Percentiles rank a stretch among this genome's conserved stretches.
Conservation (phyloP, 176 grass and related monocot genomes). For the Lolium rigidum region DNA sequence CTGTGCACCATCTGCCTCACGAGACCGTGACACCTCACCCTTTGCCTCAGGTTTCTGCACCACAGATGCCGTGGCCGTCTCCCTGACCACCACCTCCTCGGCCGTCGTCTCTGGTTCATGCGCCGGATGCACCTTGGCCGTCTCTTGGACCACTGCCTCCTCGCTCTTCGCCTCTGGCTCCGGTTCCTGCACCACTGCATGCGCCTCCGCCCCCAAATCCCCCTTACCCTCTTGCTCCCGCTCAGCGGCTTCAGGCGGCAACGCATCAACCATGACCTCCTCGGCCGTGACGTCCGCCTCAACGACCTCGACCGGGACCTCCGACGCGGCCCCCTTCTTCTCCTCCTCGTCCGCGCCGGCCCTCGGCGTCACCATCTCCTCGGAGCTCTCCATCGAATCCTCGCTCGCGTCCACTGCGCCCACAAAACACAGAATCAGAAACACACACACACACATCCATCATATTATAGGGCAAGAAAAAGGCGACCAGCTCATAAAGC, state of each 20-base stretch:
- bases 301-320: slow-evolving; percentile 39
- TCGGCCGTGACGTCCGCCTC: slow-evolving; percentile 18
- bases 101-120: slow-evolving; percentile 42
- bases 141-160: slow-evolving; percentile 23
- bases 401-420: slow-evolving; percentile 55
- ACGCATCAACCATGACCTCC: slow-evolving; percentile 57
- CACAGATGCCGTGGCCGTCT: slow-evolving; percentile 11
- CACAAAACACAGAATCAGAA: slow-evolving; percentile 36
- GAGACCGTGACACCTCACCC: slow-evolving; percentile 38
- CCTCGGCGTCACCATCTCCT: slow-evolving; percentile 69
- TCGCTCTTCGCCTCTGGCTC: slow-evolving; percentile 41
- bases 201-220: slow-evolving; percentile 37
- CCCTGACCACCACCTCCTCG: slow-evolving; percentile 23
- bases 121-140: slow-evolving; percentile 28
- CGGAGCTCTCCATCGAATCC: slow-evolving; percentile 73
- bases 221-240: slow-evolving; percentile 41
- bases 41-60: slow-evolving; percentile 43
- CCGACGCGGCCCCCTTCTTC: slow-evolving; percentile 41
- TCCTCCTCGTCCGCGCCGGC: slow-evolving; percentile 53
- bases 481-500: slow-evolving; percentile 59
- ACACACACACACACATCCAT: slow-evolving; percentile 36
- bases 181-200: slow-evolving; percentile 42
- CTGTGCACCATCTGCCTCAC: slow-evolving; percentile 33
- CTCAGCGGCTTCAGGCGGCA: slow-evolving; percentile 40
- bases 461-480: slow-evolving; percentile 57